Percentiles rank a stretch among this genome's conserved stretches.
Evolutionary conservation across 768 basidiomycete genomes (phyloP).

Genomic region (Naganishia randhawae): DNA sequence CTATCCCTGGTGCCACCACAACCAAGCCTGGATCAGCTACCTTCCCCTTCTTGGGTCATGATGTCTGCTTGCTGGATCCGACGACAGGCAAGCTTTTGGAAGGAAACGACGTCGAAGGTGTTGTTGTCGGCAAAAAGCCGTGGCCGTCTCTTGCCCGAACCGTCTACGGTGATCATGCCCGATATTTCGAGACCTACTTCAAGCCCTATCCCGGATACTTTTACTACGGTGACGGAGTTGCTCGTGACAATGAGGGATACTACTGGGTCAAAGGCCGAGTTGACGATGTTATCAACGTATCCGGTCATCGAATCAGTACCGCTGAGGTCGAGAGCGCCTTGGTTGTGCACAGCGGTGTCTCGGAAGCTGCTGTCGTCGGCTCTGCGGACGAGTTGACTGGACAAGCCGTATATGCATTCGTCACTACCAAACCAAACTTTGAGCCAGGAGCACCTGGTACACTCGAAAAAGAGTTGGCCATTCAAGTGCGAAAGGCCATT

Average conservation of each 20-base stretch:
- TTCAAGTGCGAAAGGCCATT: conserved; percentile 95
- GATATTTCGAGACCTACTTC: conserved; percentile 76
- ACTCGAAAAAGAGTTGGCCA: conserved; percentile 71
- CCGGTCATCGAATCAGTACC: conserved; percentile 92
- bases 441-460: conserved; percentile 66
- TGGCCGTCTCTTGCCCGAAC: conserved; percentile 96
- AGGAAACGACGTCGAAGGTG: conserved; percentile 84
- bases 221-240: conserved; percentile 90
- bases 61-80: conserved; percentile 81
- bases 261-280: conserved; percentile 98
- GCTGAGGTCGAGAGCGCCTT: conserved; percentile 97
- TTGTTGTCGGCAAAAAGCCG: conserved; percentile 75
- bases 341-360: conserved; percentile 89
- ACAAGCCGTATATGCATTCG: conserved; percentile 82
- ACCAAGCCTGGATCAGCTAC: conserved; percentile 96
- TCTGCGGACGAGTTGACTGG: conserved; percentile 50
- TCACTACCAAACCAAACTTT: conserved; percentile 93
- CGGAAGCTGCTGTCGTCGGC: conserved; percentile 73
- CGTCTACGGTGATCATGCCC: conserved; percentile 84
- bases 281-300: conserved; percentile 98
- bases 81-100: conserved; percentile 65
- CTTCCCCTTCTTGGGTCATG: conserved; percentile 95
- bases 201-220: conserved; percentile 51
- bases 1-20: conserved; percentile 90
- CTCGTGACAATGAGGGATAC: conserved; percentile 89